Percentiles rank a stretch among this genome's conserved stretches.
Evolutionary conservation across 2,329 filamentous ascomycete genomes (phyloP).

Genomic region (Aspergillus costaricaensis): DNA sequence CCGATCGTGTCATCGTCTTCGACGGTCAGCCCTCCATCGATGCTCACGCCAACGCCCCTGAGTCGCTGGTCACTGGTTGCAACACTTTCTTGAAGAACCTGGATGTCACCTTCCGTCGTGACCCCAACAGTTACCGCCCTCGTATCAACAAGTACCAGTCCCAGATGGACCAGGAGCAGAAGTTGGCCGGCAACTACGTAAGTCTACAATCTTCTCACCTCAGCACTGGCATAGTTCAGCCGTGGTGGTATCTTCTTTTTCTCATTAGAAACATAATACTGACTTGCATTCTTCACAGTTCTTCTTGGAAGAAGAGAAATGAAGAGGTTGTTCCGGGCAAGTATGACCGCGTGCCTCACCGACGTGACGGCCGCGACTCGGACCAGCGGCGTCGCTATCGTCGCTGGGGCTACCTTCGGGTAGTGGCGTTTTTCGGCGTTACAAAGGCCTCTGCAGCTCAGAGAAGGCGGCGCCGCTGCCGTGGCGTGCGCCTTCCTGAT

Average conservation of each 20-base stretch:
- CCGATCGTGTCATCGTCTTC: conserved; percentile 97
- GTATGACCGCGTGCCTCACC: conserved; percentile 41
- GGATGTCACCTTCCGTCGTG: conserved; percentile 97
- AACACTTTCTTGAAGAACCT: conserved; percentile 96
- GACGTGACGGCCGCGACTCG: conserved; percentile 39
- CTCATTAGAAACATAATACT: neutral
- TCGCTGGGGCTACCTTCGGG: conserved; percentile 36
- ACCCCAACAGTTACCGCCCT: conserved; percentile 92
- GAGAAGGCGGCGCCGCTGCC: conserved; percentile 33
- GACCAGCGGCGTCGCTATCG: conserved; percentile 36
- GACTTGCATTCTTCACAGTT: conserved; percentile 58
- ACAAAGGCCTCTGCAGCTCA: conserved; percentile 37
- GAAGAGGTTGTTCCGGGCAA: conserved; percentile 62
- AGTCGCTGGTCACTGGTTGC: conserved; percentile 92
- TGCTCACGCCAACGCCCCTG: conserved; percentile 82
- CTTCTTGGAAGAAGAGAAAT: conserved; percentile 88
- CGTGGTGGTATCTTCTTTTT: no score
- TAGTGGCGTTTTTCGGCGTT: conserved; percentile 47
- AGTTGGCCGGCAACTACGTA: conserved; percentile 87
- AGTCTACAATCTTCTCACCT: conserved; percentile 43
- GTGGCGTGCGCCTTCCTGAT: conserved; percentile 50
- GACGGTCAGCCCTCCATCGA: conserved; percentile 89
- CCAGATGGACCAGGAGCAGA: conserved; percentile 98
- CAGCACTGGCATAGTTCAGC: no score
- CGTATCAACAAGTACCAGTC: conserved; percentile 98